Conservation (phyloP, 1,284 basidiomycete genomes). For the Sanguinoderma infundibulare region DNA sequence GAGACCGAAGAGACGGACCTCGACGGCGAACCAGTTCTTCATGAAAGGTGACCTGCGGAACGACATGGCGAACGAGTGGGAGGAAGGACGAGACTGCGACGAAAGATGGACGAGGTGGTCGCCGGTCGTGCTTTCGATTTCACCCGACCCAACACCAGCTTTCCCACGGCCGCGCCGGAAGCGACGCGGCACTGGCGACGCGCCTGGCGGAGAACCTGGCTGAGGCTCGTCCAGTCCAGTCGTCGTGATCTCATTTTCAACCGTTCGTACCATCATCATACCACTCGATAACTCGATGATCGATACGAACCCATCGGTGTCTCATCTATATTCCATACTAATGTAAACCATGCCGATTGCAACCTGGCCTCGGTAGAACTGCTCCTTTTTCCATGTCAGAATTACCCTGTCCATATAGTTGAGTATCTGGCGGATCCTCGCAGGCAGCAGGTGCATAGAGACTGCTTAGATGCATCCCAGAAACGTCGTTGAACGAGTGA, state of each 20-base stretch:
- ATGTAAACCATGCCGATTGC: too few relatives aligned
- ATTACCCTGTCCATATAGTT: too few relatives aligned
- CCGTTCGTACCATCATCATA: not conserved
- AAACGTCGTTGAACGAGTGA: too few relatives aligned
- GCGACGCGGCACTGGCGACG: too few relatives aligned
- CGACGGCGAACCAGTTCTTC: slow-evolving; percentile 83
- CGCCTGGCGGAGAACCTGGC: slow-evolving; percentile 15
- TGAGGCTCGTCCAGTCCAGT: slow-evolving; percentile 14
- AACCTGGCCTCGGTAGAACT: too few relatives aligned
- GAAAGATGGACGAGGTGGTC: slow-evolving; percentile 15
- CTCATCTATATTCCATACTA: too few relatives aligned
- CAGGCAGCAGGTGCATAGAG: too few relatives aligned
- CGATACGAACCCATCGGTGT: too few relatives aligned
- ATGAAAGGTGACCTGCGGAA: slow-evolving; percentile 45
- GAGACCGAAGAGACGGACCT: slow-evolving; percentile 51
- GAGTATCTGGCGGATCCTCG: too few relatives aligned
- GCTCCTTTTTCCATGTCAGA: too few relatives aligned
- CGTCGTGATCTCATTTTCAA: slow-evolving; percentile 2
- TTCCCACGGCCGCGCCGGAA: slow-evolving; percentile 27
- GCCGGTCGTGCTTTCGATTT: slow-evolving; percentile 18
- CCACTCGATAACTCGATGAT: too few relatives aligned
- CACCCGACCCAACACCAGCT: slow-evolving; percentile 17
- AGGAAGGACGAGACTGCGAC: slow-evolving; percentile 3
- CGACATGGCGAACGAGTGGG: slow-evolving; percentile 30
- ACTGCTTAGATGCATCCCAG: too few relatives aligned